phyloP scores from a whole-genome alignment of 2,329 filamentous ascomycete genomes.

The Monilinia fructicola region DNA sequence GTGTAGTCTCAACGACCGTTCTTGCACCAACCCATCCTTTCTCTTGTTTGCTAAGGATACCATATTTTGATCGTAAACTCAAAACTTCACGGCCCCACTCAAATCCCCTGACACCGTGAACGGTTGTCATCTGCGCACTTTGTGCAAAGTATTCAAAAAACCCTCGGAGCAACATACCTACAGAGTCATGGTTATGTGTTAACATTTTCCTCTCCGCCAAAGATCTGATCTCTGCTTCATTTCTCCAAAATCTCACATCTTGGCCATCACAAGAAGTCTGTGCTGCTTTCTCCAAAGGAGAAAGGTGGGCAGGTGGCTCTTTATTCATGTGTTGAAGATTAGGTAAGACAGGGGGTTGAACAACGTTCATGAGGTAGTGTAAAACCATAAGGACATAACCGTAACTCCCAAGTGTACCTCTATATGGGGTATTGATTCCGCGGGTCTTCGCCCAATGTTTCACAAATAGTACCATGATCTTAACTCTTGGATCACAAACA shows the following conservation, averaged over 20 bases:
- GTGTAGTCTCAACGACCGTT: conserved; percentile 59
- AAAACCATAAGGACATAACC: conserved; percentile 91
- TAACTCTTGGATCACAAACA: conserved; percentile 73
- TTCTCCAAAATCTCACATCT: conserved; percentile 74
- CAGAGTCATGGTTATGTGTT: conserved; percentile 65
- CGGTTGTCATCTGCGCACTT: conserved; percentile 52
- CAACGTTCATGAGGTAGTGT: conserved; percentile 85
- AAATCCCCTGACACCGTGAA: conserved; percentile 58
- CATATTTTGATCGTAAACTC: conserved; percentile 70
- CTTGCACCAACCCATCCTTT: conserved; percentile 88
- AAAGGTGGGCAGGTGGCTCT: conserved; percentile 46
- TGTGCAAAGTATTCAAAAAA: conserved; percentile 89
- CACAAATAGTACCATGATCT: conserved; percentile 77
- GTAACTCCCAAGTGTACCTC: conserved; percentile 83
- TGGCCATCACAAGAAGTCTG: conserved; percentile 58
- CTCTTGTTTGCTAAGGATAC: conserved; percentile 68
- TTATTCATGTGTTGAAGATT: conserved; percentile 69
- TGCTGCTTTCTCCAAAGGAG: conserved; percentile 44
- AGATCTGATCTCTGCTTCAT: conserved; percentile 66
- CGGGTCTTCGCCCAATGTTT: conserved; percentile 88
- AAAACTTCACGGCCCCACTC: conserved; percentile 80
- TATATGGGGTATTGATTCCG: conserved; percentile 83
- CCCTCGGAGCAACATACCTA: conserved; percentile 71
- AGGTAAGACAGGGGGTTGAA: conserved; percentile 75
- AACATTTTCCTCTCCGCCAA: conserved; percentile 59